Base-by-base conservation (phyloP, 345 rosid species). In the Gossypium ekmanianum region DNA sequence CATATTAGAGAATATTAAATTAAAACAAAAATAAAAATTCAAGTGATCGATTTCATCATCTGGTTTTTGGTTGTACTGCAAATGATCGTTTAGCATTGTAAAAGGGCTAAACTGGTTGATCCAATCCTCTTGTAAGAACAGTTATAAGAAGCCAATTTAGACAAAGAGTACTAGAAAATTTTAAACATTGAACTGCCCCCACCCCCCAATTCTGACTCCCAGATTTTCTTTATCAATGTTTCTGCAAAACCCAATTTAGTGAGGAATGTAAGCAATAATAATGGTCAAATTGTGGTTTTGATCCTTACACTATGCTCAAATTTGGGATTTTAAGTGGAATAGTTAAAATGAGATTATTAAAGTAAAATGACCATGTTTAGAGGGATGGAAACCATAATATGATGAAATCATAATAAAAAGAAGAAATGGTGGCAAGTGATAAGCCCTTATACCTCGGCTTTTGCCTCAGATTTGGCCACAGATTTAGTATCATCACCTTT, bases 401-500 rank as follows among this genome's bases (percentile, higher is more conserved):
- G 39, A 34, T 34, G 39, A 34, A 34, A 34, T 5, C 41, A 34
- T 34, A 34, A 34, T 34, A 34, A 34, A 20, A 52, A 57, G 4
- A 26, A 11, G 44, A 22, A 74, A 12, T 43, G 39, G 17, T 45
- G n/a, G 11, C 18, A 13, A 52, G 14, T 11, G 13, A 3, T 11
- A 11, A 59, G 61, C 11, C 44, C 48, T 51, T 52, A 34, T 34
- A 29, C 73, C 73, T 70, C 45, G 24, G 2, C 67, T 59, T 70
- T 68, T 62, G 88, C 97, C 92, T 88, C 89, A 26, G 86, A 82
- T 62, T 89, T 94, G 10, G 88, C 89, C 3, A 71, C 61, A 52
- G 94, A 83, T 76, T 92, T 92, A 51, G 95, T 67, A 75, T 92
- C 98, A 27, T 92, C 95, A 27, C 85, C 81, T 84, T 92, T 94